Evolutionary conservation across 1,284 basidiomycete species (phyloP).

Genomic region (Lentinus polychrous): DNA sequence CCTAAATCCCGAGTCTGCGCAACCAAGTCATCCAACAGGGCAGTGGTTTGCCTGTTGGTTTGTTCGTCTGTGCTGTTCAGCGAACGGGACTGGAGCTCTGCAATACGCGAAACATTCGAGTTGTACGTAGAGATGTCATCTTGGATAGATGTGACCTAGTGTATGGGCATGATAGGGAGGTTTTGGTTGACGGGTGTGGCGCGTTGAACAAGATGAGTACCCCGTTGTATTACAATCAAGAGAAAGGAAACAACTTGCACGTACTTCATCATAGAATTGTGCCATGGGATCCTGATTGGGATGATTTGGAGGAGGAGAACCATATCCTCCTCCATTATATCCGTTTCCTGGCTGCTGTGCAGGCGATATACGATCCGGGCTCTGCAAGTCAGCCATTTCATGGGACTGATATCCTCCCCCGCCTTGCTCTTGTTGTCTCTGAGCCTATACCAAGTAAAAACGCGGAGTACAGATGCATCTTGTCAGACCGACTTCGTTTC

Average conservation of each 20-base stretch:
- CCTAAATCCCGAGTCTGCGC: slow-evolving; percentile 57
- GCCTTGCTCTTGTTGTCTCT: slow-evolving; percentile 25
- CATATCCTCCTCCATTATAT: slow-evolving; percentile 16
- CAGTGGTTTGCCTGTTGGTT: slow-evolving; percentile 36
- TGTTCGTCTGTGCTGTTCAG: slow-evolving; percentile 49
- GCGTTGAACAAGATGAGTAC: neutral
- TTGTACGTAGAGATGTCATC: slow-evolving; percentile 49
- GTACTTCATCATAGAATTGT: slow-evolving; percentile 34
- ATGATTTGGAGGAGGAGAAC: neutral
- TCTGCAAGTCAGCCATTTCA: slow-evolving; percentile 26
- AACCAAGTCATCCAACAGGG: slow-evolving; percentile 50
- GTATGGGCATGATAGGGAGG: neutral
- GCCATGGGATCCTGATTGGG: slow-evolving; percentile 25
- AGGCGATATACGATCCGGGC: slow-evolving; percentile 16
- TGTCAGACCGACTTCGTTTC: too few relatives aligned
- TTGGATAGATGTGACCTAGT: slow-evolving; percentile 42
- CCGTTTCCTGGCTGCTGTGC: slow-evolving; percentile 13
- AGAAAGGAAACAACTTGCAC: slow-evolving; percentile 10
- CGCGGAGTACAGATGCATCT: too few relatives aligned
- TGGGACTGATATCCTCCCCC: slow-evolving; percentile 19
- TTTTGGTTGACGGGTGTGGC: neutral
- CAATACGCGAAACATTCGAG: slow-evolving; percentile 49
- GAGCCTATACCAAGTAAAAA: slow-evolving; percentile 29
- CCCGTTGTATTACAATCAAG: neutral
- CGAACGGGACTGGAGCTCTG: slow-evolving; percentile 51